These are phyloP conservation scores for Claviceps purpurea DNA, from an alignment of 2,329 filamentous ascomycete genomes.

Conservation along the genomic window DNA sequence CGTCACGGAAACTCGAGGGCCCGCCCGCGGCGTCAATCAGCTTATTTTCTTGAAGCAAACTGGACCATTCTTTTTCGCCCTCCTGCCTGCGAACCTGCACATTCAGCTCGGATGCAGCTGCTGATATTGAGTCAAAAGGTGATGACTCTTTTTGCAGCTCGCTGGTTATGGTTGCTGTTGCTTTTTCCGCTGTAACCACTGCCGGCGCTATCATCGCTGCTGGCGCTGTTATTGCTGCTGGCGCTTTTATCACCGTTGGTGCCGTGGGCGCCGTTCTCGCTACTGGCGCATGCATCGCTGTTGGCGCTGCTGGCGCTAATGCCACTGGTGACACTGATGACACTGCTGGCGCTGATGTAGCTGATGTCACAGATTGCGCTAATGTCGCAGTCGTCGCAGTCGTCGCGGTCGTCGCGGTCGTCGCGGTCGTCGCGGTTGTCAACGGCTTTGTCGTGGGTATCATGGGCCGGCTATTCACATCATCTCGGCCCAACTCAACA, in stretches of 20 bases:
- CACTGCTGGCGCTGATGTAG: no score
- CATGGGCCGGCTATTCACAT: conserved; percentile 18
- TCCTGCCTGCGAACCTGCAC: conserved; percentile 21
- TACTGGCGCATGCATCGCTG: no score
- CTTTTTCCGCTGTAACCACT: not conserved
- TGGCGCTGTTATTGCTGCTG: no score
- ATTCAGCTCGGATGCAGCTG: conserved; percentile 18
- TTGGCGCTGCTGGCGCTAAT: no score
- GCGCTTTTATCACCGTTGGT: not conserved
- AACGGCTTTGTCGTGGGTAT: conserved; percentile 25
- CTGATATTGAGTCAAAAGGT: conserved; percentile 25
- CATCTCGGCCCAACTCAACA: conserved; percentile 11
- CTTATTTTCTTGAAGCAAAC: conserved; percentile 32
- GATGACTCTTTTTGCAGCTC: conserved; percentile 23
- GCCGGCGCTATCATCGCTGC: no score
- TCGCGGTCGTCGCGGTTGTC: no score
- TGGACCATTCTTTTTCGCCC: conserved; percentile 27
- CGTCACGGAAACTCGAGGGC: conserved; percentile 18
- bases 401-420: no score
- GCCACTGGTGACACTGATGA: no score
- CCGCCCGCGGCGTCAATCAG: conserved; percentile 32
- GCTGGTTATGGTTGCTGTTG: conserved; percentile 15
- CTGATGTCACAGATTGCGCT: no score
- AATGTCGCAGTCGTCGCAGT: no score
- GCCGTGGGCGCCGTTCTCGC: no score